Evolutionary conservation across 495 filamentous ascomycete species (phyloP).

Genomic region (Penicillium diatomitis): DNA sequence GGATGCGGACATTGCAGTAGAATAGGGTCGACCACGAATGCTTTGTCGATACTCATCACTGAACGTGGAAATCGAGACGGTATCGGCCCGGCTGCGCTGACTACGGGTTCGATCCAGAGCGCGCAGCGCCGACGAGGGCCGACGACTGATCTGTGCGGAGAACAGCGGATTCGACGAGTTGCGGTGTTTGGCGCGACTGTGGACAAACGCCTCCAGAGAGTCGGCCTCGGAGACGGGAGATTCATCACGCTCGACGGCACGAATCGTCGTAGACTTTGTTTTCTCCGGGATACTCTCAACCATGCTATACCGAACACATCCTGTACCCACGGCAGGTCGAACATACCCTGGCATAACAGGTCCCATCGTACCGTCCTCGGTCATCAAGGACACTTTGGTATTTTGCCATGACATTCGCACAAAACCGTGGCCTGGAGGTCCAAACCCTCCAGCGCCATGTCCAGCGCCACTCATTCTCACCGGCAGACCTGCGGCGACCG

Average conservation of each 20-base stretch:
- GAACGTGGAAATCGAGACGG: constrained; percentile 26
- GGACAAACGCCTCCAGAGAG: constrained; percentile 38
- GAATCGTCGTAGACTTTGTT: constrained; percentile 26
- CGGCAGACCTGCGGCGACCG: constrained; percentile 29
- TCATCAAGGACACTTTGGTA: constrained; percentile 27
- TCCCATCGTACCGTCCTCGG: constrained; percentile 29
- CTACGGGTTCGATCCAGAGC: constrained; percentile 31
- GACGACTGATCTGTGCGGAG: constrained; percentile 29
- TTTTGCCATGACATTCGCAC: constrained; percentile 43
- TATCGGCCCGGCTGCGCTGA: constrained; percentile 31
- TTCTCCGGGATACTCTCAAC: constrained; percentile 23
- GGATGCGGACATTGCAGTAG: constrained; percentile 30
- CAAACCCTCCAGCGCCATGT: constrained; percentile 41
- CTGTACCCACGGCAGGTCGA: constrained; percentile 27
- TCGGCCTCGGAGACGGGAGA: constrained; percentile 32
- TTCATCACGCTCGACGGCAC: constrained; percentile 26
- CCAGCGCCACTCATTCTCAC: constrained; percentile 37
- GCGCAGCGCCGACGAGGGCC: constrained; percentile 27
- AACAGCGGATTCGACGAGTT: constrained; percentile 38
- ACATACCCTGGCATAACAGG: constrained; percentile 33
- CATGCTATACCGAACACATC: constrained; percentile 21
- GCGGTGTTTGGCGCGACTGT: constrained; percentile 34
- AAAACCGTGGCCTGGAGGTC: constrained; percentile 35
- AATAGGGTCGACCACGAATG: constrained; percentile 28
- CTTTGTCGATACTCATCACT: constrained; percentile 28